Evolutionary conservation across 1,139 yeast species (phyloP), one percentile per base, ranked within the genome.

Genomic region (Pichia sp.): DNA sequence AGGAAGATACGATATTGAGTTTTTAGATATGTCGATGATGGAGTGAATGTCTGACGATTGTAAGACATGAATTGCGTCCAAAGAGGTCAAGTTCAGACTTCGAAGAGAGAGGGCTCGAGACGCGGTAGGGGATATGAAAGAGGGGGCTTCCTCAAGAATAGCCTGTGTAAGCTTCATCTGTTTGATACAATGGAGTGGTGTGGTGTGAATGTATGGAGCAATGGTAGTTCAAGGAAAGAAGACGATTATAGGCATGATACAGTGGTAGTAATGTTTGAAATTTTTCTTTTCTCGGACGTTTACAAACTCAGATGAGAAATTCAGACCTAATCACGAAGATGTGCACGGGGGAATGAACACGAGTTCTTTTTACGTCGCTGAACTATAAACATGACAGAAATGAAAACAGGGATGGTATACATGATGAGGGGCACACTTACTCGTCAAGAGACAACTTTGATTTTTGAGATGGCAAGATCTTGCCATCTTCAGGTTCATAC

Each of bases 1-100:
- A 7, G 78, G 74, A 16, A 88, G 63, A 16, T 74, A 75, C 2
- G 77, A 68, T 19, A 87, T 68, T 39, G 78, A 83, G 66, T 88
- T 88, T 63, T 83, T 81, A 4, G 88, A 76, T 41, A 87, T 66
- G 65, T 88, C 96, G 7, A 87, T 70, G 21, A 80, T 78, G 51
- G 78, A 80, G 58, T 74, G 70, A 9, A 60, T 64, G 58, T 79
- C 82, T 9, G 57, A 37, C 7, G 53, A 42, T 34, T 53, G 43
- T 19, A 58, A 36, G 5, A 44, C 36, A 4, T 68, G 62, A 8
- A 56, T 46, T 18, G 54, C 47, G 41, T 54, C 55, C 23, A 54
- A 30, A 2, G 60, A 55, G 1, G 50, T 41, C 19, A 57, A 41
- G 9, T 44, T 25, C 6, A 46, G 30, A 36, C 31, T 47, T 49